Evolutionary conservation across 257 asterid species (phyloP).

Genomic region (Nicotiana noctiflora): DNA sequence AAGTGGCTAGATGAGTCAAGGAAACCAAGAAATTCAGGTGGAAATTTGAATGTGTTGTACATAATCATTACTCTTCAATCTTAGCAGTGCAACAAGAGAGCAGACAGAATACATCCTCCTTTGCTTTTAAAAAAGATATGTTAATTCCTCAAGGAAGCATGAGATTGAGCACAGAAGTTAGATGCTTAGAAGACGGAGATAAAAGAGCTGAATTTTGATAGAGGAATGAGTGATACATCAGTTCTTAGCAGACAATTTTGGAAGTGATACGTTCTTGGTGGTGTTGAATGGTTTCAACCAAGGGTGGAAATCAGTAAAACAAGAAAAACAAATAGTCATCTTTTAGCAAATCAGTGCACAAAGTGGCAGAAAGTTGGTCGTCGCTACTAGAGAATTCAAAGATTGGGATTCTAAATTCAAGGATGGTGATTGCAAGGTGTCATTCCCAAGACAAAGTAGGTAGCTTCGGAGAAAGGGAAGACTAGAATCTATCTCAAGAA

Average conservation of each 20-base stretch:
- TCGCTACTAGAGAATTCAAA: not conserved
- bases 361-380: not conserved
- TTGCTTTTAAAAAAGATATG: not conserved
- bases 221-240: not conserved
- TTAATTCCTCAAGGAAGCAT: too few relatives aligned
- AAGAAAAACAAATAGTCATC: too few relatives aligned
- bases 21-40: not conserved
- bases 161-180: too few relatives aligned
- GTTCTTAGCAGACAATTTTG: not conserved
- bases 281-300: not conserved
- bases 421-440: not conserved
- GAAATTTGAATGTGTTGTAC: not conserved
- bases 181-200: not conserved
- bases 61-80: not conserved
- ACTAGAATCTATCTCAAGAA: not conserved
- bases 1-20: not conserved
- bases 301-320: not conserved
- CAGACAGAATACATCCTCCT: not conserved
- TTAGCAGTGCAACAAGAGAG: not conserved
- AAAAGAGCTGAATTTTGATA: not conserved
- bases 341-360: not conserved
- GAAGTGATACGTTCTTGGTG: not conserved
- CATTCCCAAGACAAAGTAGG: not conserved
- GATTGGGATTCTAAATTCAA: not conserved
- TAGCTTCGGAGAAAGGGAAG: not conserved